Evolutionary conservation across 768 basidiomycete species (phyloP).

Genomic region (Trametes meyenii): DNA sequence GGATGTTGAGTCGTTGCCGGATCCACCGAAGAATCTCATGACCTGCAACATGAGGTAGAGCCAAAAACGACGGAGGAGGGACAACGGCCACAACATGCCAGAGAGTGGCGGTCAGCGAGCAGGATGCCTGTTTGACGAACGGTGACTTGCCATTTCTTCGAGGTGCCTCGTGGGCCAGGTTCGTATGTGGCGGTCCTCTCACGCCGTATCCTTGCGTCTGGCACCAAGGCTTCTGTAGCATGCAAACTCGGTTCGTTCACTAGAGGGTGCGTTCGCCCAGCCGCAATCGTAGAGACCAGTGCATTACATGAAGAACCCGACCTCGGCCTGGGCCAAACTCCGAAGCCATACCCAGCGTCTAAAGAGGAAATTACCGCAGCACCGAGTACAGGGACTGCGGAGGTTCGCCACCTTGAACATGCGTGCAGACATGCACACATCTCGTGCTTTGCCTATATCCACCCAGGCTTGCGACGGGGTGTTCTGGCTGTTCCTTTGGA

Average conservation of each 20-base stretch:
- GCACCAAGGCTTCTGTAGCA: no score
- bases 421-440: no score
- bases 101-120: not conserved
- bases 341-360: not conserved
- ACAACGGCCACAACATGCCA: conserved; percentile 1
- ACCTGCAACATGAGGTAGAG: not conserved
- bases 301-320: no score
- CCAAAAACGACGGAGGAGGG: not conserved
- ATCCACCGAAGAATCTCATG: not conserved
- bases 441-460: no score
- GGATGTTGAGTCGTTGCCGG: not conserved
- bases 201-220: no score
- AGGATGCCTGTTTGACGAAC: not conserved
- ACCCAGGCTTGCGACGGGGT: no score
- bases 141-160: not conserved
- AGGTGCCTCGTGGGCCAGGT: not conserved
- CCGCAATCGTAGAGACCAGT: no score
- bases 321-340: not conserved
- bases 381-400: not conserved
- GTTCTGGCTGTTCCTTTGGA: not conserved
- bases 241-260: no score
- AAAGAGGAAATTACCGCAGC: not conserved
- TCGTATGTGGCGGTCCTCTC: no score
- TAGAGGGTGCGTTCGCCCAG: no score
- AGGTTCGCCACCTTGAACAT: no score